Evolutionary conservation across 441 rosid genomes (phyloP), one percentile per base, ranked within the genome.

Genomic region (Croton setiger): DNA sequence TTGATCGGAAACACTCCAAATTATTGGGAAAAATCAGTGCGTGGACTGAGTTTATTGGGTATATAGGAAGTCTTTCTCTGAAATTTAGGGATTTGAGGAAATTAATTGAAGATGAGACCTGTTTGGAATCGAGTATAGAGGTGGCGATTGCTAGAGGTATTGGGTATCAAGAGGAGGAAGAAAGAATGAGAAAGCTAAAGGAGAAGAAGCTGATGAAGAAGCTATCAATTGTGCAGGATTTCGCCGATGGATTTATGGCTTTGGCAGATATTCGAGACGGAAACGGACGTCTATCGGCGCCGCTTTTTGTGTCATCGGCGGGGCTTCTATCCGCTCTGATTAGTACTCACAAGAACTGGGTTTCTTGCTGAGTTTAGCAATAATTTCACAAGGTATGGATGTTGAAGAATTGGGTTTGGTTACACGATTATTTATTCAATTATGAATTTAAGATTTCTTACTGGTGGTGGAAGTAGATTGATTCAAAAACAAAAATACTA

Each of bases 291-390:
- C 77, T 94, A 2, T 82, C 90, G 0, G 83, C 75, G 47, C 90
- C 96, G 11, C 74, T 79, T 44, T 44, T 83, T 78, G 33, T 91
- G 58, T 81, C 97, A 31, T 79, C 72, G 0, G 96, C 97, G 0
- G 97, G 98, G 58, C 87, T 91, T 69, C 69, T 89, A 44, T 94
- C 98, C 6, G 98, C 98, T 4, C 47, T 94, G 44, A 80, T 94
- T 49, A 91, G 97, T 77, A 88, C 97, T 43, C 92, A 86, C 69
- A 94, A 94, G 84, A 94, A 90, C 33, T 91, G 98, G 98, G 71
- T 82, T 4, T 88, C 96, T 75, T 90, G 97, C 81, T 88, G 79
- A 86, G 35, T 47, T 54, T 39, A 8, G 15, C 48, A 18, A 5
- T 51, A 13, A 15, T 23, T 48, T 55, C 23, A 45, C 44, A 62